A percentile compares a stretch with the other conserved stretches of the same genome.
Conservation (phyloP, 2,329 filamentous ascomycete genomes). For the Diaporthe sp. region DNA sequence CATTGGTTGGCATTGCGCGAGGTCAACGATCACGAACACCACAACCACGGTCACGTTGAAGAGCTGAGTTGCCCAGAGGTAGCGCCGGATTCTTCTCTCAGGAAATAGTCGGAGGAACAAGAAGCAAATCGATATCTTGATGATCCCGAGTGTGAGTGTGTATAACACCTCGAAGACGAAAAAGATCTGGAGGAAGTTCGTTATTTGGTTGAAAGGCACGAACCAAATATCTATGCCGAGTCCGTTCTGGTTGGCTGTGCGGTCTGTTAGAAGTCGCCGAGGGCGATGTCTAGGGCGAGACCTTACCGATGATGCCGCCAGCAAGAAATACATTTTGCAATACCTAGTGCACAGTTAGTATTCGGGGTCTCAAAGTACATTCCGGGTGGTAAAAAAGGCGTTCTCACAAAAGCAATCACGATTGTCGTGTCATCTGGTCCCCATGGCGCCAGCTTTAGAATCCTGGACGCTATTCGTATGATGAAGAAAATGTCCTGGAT, state of each 20-base stretch:
- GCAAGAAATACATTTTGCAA: constrained; percentile 30
- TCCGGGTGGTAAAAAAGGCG: too few relatives aligned
- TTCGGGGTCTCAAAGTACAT: background rate
- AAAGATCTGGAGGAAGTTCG: constrained; percentile 10
- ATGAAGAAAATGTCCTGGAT: constrained; percentile 32
- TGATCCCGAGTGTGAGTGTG: background rate
- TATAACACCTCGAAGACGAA: constrained; percentile 20
- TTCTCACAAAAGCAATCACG: constrained; percentile 20
- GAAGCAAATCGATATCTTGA: constrained; percentile 20
- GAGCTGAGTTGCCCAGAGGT: constrained; percentile 24
- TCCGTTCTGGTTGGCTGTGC: constrained; percentile 18
- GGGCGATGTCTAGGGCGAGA: rapidly evolving
- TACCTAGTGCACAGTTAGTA: background rate
- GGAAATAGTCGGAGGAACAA: constrained; percentile 25
- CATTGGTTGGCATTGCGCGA: constrained; percentile 18
- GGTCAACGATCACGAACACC: constrained; percentile 2
- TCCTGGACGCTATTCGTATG: background rate
- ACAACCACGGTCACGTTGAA: constrained; percentile 1
- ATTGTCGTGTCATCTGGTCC: constrained; percentile 30
- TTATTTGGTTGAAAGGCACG: constrained; percentile 11
- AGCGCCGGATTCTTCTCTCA: background rate
- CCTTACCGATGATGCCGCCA: constrained; percentile 30
- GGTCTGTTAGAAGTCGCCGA: background rate
- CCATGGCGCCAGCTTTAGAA: constrained; percentile 19
- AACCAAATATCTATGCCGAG: constrained; percentile 28